Percentiles rank a stretch among this genome's conserved stretches.
Evolutionary conservation across 108 stramenopile genomes (phyloP).

Genomic region (Bacterosira constricta): DNA sequence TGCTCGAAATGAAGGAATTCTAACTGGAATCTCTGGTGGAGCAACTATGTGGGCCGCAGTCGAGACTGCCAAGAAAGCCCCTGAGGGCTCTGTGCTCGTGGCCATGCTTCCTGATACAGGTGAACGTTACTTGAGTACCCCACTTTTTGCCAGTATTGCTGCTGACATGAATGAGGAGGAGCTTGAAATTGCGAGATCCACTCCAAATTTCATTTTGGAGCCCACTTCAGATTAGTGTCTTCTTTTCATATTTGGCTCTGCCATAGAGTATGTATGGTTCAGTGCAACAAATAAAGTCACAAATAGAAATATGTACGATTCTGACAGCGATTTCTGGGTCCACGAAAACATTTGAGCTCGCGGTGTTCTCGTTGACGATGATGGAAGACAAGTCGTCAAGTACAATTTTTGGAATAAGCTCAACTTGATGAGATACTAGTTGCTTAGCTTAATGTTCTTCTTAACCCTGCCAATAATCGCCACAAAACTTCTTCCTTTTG

Average conservation of each 20-base stretch:
- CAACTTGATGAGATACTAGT: no score
- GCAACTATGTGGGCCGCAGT: conserved; percentile 62
- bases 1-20: conserved; percentile 73
- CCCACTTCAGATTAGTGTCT: no score
- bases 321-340: background rate
- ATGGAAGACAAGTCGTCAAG: no score
- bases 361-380: background rate
- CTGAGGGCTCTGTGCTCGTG: conserved; percentile 54
- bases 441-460: no score
- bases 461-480: no score
- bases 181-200: conserved; percentile 51
- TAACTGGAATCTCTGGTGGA: conserved; percentile 69
- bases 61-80: conserved; percentile 61
- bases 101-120: conserved; percentile 78
- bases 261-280: background rate
- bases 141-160: conserved; percentile 65
- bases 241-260: no score
- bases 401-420: no score
- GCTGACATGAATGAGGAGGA: conserved; percentile 82
- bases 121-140: conserved; percentile 74
- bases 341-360: no score
- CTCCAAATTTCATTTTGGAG: conserved; percentile 42
- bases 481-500: no score
- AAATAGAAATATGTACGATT: background rate
- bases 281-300: background rate